phyloP scores from a whole-genome alignment of 2,329 filamentous ascomycete species.

The Hypoxylon sp. region DNA sequence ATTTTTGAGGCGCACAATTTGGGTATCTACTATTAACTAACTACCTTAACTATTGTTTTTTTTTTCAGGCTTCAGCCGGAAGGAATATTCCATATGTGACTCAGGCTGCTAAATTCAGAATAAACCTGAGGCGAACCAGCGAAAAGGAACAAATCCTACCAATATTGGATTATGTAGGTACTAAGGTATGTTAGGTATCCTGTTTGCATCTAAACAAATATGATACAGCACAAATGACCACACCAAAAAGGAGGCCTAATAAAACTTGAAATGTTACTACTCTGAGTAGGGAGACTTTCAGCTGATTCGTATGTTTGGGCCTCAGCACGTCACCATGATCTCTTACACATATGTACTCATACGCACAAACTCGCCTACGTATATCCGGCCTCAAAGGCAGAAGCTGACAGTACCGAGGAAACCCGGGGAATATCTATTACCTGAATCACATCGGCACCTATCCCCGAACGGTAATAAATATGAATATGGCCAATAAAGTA shows the following conservation, averaged over 20 bases:
- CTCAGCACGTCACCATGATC: slow-evolving; percentile 21
- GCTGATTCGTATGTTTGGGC: neutral
- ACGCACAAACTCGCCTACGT: too few species aligned
- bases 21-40: too few species aligned
- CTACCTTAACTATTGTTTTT: too few species aligned
- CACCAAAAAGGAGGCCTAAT: neutral
- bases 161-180: too few species aligned
- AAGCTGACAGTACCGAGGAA: too few species aligned
- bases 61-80: slow-evolving; percentile 19
- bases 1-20: slow-evolving; percentile 14
- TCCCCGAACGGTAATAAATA: slow-evolving; percentile 16
- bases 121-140: neutral
- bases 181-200: too few species aligned
- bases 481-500: neutral
- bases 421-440: slow-evolving; percentile 16
- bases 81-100: slow-evolving; percentile 7
- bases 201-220: neutral
- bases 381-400: slow-evolving; percentile 5
- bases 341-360: too few species aligned
- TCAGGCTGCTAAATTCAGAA: neutral
- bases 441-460: slow-evolving; percentile 16
- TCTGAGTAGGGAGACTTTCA: neutral
- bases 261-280: neutral
- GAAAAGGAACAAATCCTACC: too few species aligned
- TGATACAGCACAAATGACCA: neutral